Base-by-base conservation (phyloP, 2,329 filamentous ascomycete species). In the Huntiella abstrusa region DNA sequence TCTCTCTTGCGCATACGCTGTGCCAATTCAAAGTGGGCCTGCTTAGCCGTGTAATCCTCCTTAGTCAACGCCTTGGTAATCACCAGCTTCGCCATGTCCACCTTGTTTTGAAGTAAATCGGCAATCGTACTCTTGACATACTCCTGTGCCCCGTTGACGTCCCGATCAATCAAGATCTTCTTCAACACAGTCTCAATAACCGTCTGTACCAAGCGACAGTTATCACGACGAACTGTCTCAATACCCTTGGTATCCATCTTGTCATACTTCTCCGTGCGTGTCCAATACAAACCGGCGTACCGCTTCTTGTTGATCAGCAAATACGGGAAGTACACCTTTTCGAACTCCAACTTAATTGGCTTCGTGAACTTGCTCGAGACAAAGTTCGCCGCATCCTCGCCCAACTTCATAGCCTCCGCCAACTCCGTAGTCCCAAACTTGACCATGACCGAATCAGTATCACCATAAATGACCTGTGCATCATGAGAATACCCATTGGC, bases 161-260 rank as follows among this genome's bases (percentile, higher is more conserved):
- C 86, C 54, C 77, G 80, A 53, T 98, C 87, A 52, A 98, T 95
- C 55, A 98, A 65, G 55, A 98, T 84, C 80, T 95, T 96, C 54
- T 85, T 75, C 53, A 98, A 65, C 16, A 94, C 88, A 47, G 91
- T 96, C 62, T 98, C 91, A 56, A 98, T 96, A 49, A 96, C 91
- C 3, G 83, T 95, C 62, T 96, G 88, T 12, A 96, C 91, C 50
- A 98, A 67, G 45, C 91, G 70, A 59, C 91, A 98, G 59, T 98
- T 98, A 61, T 98, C 91, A 70, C 91, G 73, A 54, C 91, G 80
- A 41, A 98, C 92, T 3, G 91, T 98, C 64, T 98, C 91, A 54
- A 98, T 96, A 70, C 91, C 91, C 62, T 98, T 98, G 50, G 85
- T 96, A 62, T 98, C 91, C 92, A 98, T 98, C 69, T 96, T 98